Evolutionary conservation across 331 rosid genomes (phyloP).

Genomic region (Pyracantha coccinea): DNA sequence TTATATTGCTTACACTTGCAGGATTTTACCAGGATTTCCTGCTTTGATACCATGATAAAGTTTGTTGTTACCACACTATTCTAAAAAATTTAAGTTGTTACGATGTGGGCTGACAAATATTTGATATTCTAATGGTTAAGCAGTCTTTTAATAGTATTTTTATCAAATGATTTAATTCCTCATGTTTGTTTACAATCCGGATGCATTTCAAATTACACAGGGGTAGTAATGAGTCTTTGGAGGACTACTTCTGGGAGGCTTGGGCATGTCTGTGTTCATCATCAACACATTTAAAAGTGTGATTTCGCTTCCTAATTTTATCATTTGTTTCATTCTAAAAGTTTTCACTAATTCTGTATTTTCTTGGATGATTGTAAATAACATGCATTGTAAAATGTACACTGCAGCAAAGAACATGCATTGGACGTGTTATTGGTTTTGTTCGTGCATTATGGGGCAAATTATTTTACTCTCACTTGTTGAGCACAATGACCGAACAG

Average conservation of each 20-base stretch:
- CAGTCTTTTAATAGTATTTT: neutral
- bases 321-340: constrained; percentile 2
- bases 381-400: constrained; percentile 23
- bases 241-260: constrained; percentile 98
- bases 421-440: constrained; percentile 88
- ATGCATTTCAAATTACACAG: constrained; percentile 29
- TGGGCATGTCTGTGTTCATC: constrained; percentile 96
- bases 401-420: constrained; percentile 70
- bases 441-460: constrained; percentile 96
- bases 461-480: constrained; percentile 86
- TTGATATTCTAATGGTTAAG: neutral
- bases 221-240: constrained; percentile 53
- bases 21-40: neutral
- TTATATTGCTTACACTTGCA: neutral
- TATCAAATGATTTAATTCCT: constrained; percentile 8
- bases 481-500: constrained; percentile 95
- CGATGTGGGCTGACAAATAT: neutral
- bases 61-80: neutral
- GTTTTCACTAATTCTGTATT: neutral
- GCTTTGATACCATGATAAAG: neutral
- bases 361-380: constrained; percentile 7
- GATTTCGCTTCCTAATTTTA: constrained; percentile 15
- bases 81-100: neutral
- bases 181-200: constrained; percentile 24
- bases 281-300: constrained; percentile 85